Percentiles rank a stretch among this genome's conserved stretches.
These are phyloP conservation scores for Capsicum baccatum DNA, from an alignment of 257 asterid genomes.

Conservation along the genomic window DNA sequence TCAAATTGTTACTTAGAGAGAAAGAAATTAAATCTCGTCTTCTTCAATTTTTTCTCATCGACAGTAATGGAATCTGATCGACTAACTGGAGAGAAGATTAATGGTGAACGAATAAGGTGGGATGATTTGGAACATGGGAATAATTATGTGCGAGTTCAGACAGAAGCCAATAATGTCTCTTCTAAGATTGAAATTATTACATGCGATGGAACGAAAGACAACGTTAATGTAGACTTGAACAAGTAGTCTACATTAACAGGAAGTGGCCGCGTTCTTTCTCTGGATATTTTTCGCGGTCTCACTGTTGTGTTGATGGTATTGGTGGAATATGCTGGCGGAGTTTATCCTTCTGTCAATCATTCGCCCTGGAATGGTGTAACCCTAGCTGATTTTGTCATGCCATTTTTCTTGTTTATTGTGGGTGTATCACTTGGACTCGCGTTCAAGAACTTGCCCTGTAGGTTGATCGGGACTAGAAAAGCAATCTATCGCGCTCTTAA, in stretches of 20 bases:
- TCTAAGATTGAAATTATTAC: background rate
- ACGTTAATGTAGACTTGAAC: background rate
- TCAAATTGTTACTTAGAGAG: background rate
- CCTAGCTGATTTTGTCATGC: slow-evolving; percentile 74
- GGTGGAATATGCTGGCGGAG: slow-evolving; percentile 67
- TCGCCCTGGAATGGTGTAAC: slow-evolving; percentile 78
- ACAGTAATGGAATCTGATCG: background rate
- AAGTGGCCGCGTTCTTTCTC: slow-evolving; percentile 49
- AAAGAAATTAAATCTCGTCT: background rate
- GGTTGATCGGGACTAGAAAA: slow-evolving; percentile 52
- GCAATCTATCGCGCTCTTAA: slow-evolving; percentile 53
- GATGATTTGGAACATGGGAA: background rate
- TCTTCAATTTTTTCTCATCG: too few relatives aligned
- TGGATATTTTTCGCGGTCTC: slow-evolving; percentile 60
- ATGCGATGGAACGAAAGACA: background rate
- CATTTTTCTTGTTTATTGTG: slow-evolving; percentile 74
- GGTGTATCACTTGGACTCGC: slow-evolving; percentile 71
- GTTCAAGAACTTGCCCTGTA: slow-evolving; percentile 56
- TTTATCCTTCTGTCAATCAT: slow-evolving; percentile 64
- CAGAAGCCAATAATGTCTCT: background rate
- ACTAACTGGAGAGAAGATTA: background rate
- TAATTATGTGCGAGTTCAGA: background rate
- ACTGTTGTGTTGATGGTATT: slow-evolving; percentile 64
- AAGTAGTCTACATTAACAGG: background rate
- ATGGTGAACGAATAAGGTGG: background rate